Percentiles rank a stretch among this genome's conserved stretches.
These are phyloP conservation scores for Bisporella sp. DNA, from an alignment of 2,329 filamentous ascomycete genomes.

Conservation along the genomic window DNA sequence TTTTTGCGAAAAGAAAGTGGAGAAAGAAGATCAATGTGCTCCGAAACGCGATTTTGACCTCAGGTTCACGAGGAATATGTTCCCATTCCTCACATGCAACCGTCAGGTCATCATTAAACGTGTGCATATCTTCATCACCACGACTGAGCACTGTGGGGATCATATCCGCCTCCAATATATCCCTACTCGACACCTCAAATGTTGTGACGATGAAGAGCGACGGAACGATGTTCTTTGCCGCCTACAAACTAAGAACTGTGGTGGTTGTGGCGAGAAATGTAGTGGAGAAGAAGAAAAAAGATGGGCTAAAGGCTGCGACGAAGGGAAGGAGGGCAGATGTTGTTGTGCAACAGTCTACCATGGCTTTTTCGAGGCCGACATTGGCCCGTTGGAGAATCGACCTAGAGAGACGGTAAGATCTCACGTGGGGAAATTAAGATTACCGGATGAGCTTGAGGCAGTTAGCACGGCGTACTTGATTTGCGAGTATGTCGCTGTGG, in stretches of 20 bases:
- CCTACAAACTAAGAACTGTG: background rate
- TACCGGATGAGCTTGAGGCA: background rate
- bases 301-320: background rate
- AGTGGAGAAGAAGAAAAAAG: background rate
- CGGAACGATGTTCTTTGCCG: background rate
- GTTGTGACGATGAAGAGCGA: background rate
- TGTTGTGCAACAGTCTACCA: background rate
- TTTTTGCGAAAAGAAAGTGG: background rate
- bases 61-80: background rate
- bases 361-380: background rate
- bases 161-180: background rate
- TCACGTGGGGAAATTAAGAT: background rate
- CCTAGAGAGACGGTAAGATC: background rate
- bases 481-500: background rate
- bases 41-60: background rate
- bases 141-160: background rate
- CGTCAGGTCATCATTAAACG: background rate
- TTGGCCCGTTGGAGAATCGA: background rate
- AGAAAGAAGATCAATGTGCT: background rate
- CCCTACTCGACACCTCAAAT: background rate
- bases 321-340: background rate
- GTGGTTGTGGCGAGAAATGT: background rate
- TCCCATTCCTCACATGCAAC: background rate
- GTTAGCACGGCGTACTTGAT: background rate
- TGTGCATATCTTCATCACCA: background rate